Conservation (phyloP, 768 basidiomycete genomes). For the Russula ochroleuca region DNA sequence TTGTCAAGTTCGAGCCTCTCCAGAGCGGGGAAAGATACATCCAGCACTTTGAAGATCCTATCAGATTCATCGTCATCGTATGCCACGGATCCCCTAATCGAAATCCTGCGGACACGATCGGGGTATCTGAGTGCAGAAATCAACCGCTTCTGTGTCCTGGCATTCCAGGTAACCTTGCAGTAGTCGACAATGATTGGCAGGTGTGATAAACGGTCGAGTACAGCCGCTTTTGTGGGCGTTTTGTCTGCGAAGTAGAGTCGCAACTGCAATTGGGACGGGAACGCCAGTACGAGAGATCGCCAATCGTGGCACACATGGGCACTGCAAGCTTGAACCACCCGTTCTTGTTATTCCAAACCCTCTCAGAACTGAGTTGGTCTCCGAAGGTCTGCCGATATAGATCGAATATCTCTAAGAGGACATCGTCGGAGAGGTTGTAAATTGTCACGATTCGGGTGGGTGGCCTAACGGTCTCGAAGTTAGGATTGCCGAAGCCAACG, state of each 20-base stretch:
- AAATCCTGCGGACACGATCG: background rate
- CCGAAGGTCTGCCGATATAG: background rate
- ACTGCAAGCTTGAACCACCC: conserved; percentile 2
- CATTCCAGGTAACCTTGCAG: background rate
- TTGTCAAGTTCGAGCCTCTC: background rate
- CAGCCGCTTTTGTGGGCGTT: background rate
- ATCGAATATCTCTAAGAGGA: conserved; percentile 5
- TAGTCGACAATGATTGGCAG: background rate
- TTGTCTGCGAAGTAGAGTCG: background rate
- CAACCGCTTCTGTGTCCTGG: background rate
- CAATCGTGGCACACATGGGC: background rate
- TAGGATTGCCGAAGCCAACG: no score
- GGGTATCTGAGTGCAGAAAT: background rate
- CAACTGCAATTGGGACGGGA: background rate
- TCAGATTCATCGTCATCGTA: no score
- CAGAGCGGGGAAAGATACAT: background rate
- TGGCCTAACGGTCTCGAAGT: no score
- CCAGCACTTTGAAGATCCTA: background rate
- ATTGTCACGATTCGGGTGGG: no score
- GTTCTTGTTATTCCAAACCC: background rate
- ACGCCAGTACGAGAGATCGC: background rate
- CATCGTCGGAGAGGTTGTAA: background rate
- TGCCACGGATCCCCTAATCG: no score
- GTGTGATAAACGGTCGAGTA: background rate
- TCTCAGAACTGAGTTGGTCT: no score